These are phyloP conservation scores for Austroboletus novae-zelandiae DNA, from an alignment of 1,284 basidiomycete species.

Conservation along the genomic window DNA sequence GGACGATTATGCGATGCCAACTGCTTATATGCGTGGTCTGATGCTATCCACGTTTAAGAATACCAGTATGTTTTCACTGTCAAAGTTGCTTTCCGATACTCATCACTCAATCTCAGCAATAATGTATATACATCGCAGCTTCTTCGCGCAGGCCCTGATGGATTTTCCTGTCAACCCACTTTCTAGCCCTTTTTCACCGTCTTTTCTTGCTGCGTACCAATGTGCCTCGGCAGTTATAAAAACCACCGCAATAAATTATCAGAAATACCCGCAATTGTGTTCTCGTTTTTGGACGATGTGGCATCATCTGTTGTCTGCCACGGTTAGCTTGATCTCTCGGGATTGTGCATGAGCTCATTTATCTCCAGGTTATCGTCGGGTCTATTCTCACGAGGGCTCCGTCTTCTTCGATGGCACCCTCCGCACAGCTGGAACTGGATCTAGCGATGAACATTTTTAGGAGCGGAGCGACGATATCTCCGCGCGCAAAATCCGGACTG, in stretches of 20 bases:
- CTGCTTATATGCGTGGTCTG: slow-evolving; percentile 47
- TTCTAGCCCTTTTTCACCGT: slow-evolving; percentile 60
- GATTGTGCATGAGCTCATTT: slow-evolving; percentile 13
- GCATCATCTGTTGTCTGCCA: slow-evolving; percentile 55
- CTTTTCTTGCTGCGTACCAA: slow-evolving; percentile 60
- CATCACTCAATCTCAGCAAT: slow-evolving; percentile 39
- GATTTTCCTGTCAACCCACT: slow-evolving; percentile 60
- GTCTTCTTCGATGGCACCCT: slow-evolving; percentile 55
- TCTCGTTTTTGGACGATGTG: slow-evolving; percentile 53
- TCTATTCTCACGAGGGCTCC: slow-evolving; percentile 55
- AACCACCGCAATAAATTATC: slow-evolving; percentile 46
- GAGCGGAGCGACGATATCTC: slow-evolving; percentile 45
- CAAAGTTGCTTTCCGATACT: slow-evolving; percentile 4
- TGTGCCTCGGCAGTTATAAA: slow-evolving; percentile 60
- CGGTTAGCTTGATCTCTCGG: slow-evolving; percentile 35
- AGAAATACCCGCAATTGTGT: slow-evolving; percentile 53
- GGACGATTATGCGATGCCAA: slow-evolving; percentile 49
- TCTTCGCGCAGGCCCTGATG: slow-evolving; percentile 60
- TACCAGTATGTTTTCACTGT: slow-evolving; percentile 34
- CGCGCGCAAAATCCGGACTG: slow-evolving; percentile 49
- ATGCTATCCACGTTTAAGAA: slow-evolving; percentile 52
- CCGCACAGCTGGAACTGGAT: slow-evolving; percentile 55
- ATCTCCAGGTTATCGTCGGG: slow-evolving; percentile 51
- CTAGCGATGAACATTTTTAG: slow-evolving; percentile 54
- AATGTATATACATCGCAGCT: slow-evolving; percentile 57